These are phyloP conservation scores for Lactifluus subvellereus DNA, from an alignment of 768 basidiomycete species.

Conservation along the genomic window DNA sequence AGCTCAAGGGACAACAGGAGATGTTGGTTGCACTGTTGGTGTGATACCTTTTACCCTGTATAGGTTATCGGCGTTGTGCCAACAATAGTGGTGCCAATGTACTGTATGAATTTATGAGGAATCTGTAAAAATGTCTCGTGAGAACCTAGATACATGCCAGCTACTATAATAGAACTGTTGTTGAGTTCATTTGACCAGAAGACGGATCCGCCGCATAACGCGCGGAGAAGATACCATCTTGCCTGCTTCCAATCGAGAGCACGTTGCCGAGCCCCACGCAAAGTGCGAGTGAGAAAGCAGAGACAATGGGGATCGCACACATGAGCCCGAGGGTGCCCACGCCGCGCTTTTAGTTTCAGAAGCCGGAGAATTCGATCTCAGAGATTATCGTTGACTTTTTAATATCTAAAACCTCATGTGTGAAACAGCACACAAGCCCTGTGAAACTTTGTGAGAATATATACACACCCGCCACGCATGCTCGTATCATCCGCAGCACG, in stretches of 20 bases:
- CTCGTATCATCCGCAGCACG: not conserved
- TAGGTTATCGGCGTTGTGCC: not conserved
- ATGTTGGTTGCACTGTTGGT: slow-evolving; percentile 1
- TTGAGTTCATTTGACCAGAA: slow-evolving; percentile 9
- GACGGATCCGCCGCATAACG: slow-evolving; percentile 1
- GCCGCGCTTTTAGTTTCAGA: not conserved
- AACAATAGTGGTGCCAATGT: slow-evolving; percentile 3
- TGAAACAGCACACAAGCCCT: not conserved
- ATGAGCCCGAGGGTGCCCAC: not conserved
- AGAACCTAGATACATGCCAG: slow-evolving; percentile 4
- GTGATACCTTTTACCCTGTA: slow-evolving; percentile 1
- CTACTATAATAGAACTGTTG: not conserved
- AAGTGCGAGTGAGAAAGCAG: not conserved
- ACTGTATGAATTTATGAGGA: not conserved
- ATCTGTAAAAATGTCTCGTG: not conserved
- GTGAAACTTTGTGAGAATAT: not conserved
- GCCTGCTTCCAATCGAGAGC: not conserved
- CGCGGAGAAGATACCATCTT: slow-evolving; percentile 2
- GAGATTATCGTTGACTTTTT: not conserved
- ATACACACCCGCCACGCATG: not conserved
- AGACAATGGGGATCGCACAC: not conserved
- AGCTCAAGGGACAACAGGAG: slow-evolving; percentile 4
- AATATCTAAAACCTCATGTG: slow-evolving; percentile 8
- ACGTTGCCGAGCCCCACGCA: slow-evolving; percentile 3
- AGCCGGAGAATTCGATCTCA: not conserved